These are phyloP conservation scores for Cicer cuneatum DNA, from an alignment of 306 rosid genomes.

Conservation along the genomic window DNA sequence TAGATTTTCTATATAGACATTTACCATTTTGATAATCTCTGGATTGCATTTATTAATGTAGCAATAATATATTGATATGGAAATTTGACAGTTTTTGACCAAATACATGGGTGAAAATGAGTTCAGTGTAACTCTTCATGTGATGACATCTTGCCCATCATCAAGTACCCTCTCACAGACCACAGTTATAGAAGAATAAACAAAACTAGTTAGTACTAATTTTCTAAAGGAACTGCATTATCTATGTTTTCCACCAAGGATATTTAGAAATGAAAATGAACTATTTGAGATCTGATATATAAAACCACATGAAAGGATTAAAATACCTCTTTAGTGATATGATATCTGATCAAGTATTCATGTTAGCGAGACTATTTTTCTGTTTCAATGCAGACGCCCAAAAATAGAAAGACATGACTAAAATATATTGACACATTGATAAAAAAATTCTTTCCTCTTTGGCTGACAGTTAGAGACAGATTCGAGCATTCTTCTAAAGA, in stretches of 20 bases:
- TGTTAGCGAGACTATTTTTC: conserved; percentile 15
- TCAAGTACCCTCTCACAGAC: conserved; percentile 26
- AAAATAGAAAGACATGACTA: conserved; percentile 24
- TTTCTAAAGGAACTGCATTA: conserved; percentile 21
- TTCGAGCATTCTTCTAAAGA: conserved; percentile 77
- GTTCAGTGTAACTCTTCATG: conserved; percentile 3
- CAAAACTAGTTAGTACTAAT: not conserved
- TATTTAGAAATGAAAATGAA: conserved; percentile 2
- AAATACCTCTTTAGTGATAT: conserved; percentile 33
- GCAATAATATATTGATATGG: conserved; percentile 7
- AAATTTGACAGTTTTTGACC: conserved; percentile 28
- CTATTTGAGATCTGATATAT: conserved; percentile 2
- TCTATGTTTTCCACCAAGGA: conserved; percentile 11
- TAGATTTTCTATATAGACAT: not conserved
- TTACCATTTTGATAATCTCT: conserved; percentile 19
- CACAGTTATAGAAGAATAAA: conserved; percentile 24
- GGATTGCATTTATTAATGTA: not conserved
- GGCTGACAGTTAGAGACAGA: conserved; percentile 87
- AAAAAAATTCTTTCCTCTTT: not conserved
- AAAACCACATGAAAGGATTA: not conserved
- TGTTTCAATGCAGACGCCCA: not conserved
- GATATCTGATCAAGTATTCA: conserved; percentile 23
- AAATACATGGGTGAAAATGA: conserved; percentile 21
- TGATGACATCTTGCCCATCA: conserved; percentile 6
- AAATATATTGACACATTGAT: not conserved